phyloP scores from a whole-genome alignment of 2,329 filamentous ascomycete genomes.

The Aspergillus versicolor region DNA sequence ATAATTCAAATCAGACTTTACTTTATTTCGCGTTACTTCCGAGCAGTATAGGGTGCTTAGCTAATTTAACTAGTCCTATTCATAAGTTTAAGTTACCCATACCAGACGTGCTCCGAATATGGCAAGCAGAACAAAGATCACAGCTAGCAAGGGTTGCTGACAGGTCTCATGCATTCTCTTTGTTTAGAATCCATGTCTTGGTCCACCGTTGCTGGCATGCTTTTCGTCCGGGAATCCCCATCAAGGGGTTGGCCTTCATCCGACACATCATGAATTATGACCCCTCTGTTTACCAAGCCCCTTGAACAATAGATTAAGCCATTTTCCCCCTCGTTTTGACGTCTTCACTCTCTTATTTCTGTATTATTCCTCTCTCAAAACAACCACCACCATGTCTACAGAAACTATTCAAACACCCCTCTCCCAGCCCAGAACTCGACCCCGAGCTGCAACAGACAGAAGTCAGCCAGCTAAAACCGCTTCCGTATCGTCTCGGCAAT shows the following conservation, averaged over 20 bases:
- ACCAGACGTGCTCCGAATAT: background rate
- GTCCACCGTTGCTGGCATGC: slow-evolving; percentile 23
- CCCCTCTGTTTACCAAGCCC: background rate
- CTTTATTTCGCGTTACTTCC: no score
- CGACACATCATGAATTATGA: background rate
- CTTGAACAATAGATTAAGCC: slow-evolving; percentile 1
- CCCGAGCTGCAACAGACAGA: slow-evolving; percentile 30
- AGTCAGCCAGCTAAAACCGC: slow-evolving; percentile 32
- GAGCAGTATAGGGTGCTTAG: no score
- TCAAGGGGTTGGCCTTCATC: slow-evolving; percentile 23
- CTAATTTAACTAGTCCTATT: no score
- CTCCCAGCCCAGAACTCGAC: slow-evolving; percentile 33
- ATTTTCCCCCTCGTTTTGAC: slow-evolving; percentile 10
- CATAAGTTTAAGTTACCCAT: background rate
- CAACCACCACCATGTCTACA: slow-evolving; percentile 43
- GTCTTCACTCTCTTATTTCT: background rate
- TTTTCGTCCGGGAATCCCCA: slow-evolving; percentile 24
- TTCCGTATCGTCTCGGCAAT: slow-evolving; percentile 44
- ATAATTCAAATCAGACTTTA: background rate
- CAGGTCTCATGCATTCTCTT: slow-evolving; percentile 9
- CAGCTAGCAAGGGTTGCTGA: background rate
- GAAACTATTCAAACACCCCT: slow-evolving; percentile 48
- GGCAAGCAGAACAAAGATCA: slow-evolving; percentile 3
- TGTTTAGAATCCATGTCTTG: background rate
- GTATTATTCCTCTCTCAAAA: background rate